Conservation (phyloP, 805 yeast genomes). For the Vanderwaltozyma verrucispora region DNA sequence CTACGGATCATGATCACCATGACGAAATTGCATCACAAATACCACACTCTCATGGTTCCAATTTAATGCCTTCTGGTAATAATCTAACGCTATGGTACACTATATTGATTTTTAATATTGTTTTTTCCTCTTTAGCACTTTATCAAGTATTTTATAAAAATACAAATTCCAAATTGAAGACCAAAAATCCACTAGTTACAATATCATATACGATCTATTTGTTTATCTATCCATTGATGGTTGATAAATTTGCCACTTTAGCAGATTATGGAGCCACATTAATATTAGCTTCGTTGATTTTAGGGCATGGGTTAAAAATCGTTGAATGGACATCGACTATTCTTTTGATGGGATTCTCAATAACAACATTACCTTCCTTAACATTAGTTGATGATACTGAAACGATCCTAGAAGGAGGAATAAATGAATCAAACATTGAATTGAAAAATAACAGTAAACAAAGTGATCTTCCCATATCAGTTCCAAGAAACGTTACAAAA, state of each 20-base stretch:
- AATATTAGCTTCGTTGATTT: conserved; percentile 20
- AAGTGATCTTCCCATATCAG: neutral
- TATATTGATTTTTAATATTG: conserved; percentile 10
- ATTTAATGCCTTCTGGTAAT: conserved; percentile 1
- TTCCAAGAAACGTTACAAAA: neutral
- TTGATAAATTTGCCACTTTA: conserved; percentile 10
- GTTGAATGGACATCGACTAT: conserved; percentile 29
- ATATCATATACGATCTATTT: conserved; percentile 22
- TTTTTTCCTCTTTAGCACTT: conserved; percentile 16
- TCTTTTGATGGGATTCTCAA: conserved; percentile 26
- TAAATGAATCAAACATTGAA: too few relatives aligned
- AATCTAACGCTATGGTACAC: conserved; percentile 22
- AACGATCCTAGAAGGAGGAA: too few relatives aligned
- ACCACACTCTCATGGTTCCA: conserved; percentile 26
- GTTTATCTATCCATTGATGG: conserved; percentile 18
- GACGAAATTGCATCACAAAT: conserved; percentile 25
- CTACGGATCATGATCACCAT: conserved; percentile 15
- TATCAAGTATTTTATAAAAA: conserved; percentile 21
- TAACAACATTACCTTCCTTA: conserved; percentile 18
- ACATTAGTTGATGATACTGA: conserved; percentile 11
- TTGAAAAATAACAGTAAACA: neutral
- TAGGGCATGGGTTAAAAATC: conserved; percentile 25
- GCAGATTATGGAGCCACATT: conserved; percentile 25
- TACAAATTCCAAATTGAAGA: conserved; percentile 22
- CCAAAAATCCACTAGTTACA: conserved; percentile 27